Evolutionary conservation across 129 eudicot species (phyloP).

Genomic region (Solidago caesia): DNA sequence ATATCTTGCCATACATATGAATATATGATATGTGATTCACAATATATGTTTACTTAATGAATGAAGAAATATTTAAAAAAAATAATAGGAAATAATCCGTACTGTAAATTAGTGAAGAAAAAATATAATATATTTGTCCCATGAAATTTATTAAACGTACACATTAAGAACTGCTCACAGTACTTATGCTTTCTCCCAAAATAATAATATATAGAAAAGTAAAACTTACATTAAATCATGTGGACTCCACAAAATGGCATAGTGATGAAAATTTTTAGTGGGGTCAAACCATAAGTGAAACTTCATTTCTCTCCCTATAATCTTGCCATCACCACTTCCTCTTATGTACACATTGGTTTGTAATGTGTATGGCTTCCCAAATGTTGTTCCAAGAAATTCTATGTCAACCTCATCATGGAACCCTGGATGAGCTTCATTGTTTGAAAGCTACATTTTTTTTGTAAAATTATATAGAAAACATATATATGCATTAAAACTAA

Average conservation of each 20-base stretch:
- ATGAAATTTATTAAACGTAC: too few relatives aligned
- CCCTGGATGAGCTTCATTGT: slow-evolving; percentile 66
- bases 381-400: slow-evolving; percentile 69
- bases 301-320: slow-evolving; percentile 69
- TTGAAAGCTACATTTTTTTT: slow-evolving; percentile 37
- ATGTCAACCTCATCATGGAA: slow-evolving; percentile 69
- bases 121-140: too few relatives aligned
- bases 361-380: slow-evolving; percentile 63
- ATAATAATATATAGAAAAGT: background rate
- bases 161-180: too few relatives aligned
- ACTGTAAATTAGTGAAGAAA: too few relatives aligned
- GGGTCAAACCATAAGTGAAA: slow-evolving; percentile 77
- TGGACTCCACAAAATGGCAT: slow-evolving; percentile 69
- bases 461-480: too few relatives aligned
- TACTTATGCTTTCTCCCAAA: too few relatives aligned
- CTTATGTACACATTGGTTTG: slow-evolving; percentile 67
- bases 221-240: slow-evolving; percentile 49
- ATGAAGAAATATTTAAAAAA: background rate
- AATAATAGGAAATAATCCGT: background rate
- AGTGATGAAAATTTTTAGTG: slow-evolving; percentile 53
- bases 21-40: too few relatives aligned
- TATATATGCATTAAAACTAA: too few relatives aligned
- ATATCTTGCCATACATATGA: background rate
- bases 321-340: slow-evolving; percentile 67
- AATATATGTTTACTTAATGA: too few relatives aligned